Evolutionary conservation across 2,329 filamentous ascomycete species (phyloP), one percentile per base, ranked within the genome.

Genomic region (Alternaria triticina): DNA sequence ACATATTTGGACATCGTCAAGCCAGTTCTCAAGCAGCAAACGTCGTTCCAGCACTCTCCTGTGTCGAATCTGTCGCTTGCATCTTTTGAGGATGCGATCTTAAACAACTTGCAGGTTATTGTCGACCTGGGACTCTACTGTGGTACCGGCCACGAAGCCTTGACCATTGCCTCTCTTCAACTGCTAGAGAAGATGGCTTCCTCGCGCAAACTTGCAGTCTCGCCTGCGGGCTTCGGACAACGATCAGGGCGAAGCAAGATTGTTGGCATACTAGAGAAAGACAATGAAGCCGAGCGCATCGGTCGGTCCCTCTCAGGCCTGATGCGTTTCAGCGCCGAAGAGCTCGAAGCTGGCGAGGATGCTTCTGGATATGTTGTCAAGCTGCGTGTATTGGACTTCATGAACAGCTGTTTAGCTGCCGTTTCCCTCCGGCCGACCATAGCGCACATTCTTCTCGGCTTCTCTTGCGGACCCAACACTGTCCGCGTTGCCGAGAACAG

Each of bases 1-100:
- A 98, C 95, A 0, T 99, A 97, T 76, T 86, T 96, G 45, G 91
- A 98, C 74, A 88, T 99, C 56, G 91, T 98, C 15, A 88, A 91
- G 57, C 93, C 94, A 3, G 80, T 93, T 11, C 85, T 97, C 70
- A 92, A 91, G 75, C 84, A 86, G 33, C 88, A 93, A 59, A 82
- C 87, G 20, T 86, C 85, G 27, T 83, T 86, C 51, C 86, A 88
- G 54, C 84, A 87, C 27, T 82, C 84, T 9, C 85, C 87, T 5
- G 90, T 96, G 22, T 87, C 90, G 1, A 93, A 92, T 70, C 87
- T 91, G 6, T 89, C 93, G 1, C 91, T 95, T 69, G 86, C 91
- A n/a, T 94, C 91, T 0, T 95, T 99, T 72, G 95, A 98, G 76
- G 96, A 99, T 74, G 94, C 93, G 8, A 85, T 99, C 20, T 85